Evolutionary conservation across 2,329 filamentous ascomycete species (phyloP).

Genomic region (Didymella keratinophila): DNA sequence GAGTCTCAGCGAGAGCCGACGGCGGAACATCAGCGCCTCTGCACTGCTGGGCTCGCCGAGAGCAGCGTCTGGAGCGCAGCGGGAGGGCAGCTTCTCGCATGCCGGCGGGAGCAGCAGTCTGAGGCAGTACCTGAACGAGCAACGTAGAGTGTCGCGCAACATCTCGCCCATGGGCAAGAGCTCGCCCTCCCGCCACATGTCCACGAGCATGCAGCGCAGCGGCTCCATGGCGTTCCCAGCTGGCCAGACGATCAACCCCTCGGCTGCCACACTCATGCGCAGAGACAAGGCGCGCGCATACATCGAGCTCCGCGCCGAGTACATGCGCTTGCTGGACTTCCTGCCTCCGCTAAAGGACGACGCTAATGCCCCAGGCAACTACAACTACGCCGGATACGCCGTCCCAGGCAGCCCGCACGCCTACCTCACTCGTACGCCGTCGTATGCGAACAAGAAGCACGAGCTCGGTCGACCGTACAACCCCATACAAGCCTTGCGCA

Average conservation of each 20-base stretch:
- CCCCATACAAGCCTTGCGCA: slow-evolving; percentile 89
- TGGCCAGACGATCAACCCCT: slow-evolving; percentile 68
- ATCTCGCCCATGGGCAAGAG: slow-evolving; percentile 63
- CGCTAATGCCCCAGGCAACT: slow-evolving; percentile 53
- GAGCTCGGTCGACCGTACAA: slow-evolving; percentile 80
- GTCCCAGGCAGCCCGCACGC: slow-evolving; percentile 53
- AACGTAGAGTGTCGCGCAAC: slow-evolving; percentile 68
- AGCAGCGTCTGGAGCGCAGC: slow-evolving; percentile 53
- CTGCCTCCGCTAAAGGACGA: slow-evolving; percentile 74
- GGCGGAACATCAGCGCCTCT: slow-evolving; percentile 67
- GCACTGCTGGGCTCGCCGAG: slow-evolving; percentile 60
- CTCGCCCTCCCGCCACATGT: slow-evolving; percentile 45
- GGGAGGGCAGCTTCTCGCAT: slow-evolving; percentile 50
- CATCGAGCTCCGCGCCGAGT: slow-evolving; percentile 85
- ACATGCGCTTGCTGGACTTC: slow-evolving; percentile 78
- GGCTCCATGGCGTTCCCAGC: slow-evolving; percentile 35
- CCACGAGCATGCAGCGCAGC: slow-evolving; percentile 36
- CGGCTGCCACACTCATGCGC: slow-evolving; percentile 79
- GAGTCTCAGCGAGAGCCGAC: slow-evolving; percentile 82
- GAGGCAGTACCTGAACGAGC: slow-evolving; percentile 74
- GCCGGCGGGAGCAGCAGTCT: slow-evolving; percentile 65
- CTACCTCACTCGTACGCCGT: slow-evolving; percentile 49
- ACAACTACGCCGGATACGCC: slow-evolving; percentile 49
- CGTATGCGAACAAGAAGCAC: slow-evolving; percentile 48
- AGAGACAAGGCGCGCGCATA: slow-evolving; percentile 85